Evolutionary conservation across 305 asterid genomes (phyloP), one percentile per base, ranked within the genome.

Genomic region (Fraxinus albicans): DNA sequence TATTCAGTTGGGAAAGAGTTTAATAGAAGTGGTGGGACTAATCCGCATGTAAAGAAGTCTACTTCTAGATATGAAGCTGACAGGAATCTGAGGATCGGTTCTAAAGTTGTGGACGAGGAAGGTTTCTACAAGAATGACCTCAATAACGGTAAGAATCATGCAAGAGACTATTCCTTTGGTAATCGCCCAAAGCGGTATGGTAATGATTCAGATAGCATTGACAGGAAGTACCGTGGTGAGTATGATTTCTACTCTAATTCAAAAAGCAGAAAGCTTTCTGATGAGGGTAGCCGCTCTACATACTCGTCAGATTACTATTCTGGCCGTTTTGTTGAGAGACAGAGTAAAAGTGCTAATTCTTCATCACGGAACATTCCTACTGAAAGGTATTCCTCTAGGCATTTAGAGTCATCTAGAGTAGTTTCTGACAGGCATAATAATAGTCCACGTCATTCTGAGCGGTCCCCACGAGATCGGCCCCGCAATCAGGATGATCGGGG

Each of bases 391-490:
- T 84, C 94, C 87, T 92, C 98, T 72, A 90, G 95, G 84, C 88
- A 92, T 84, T 67, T 87, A 80, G 96, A 94, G 78, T 90, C 98
- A 73, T 90, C 97, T 78, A 91, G 91, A 86, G 87, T 82, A 47
- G 88, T 80, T 80, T 85, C 89, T 88, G 97, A 93, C 86, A 88
- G 90, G 86, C 91, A 85, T 65, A 93, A 88, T 74, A 85, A 83
- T 86, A 94, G 97, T 83, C 99, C 99, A 36, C 97, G 84, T 81
- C 97, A 92, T 83, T 83, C 90, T 79, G 98, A 93, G 91, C 88
- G 94, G 90, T 93, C 98, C 89, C 95, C 98, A 70, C 94, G 81
- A 27, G 94, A 93, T 78, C 92, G 98, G 89, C 76, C 92, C 88
- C 92, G 88, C 78, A 79, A 92, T 79, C 87, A 89, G 86, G 97